Evolutionary conservation across 116 monocot species (phyloP).

Genomic region (Iris pallida): DNA sequence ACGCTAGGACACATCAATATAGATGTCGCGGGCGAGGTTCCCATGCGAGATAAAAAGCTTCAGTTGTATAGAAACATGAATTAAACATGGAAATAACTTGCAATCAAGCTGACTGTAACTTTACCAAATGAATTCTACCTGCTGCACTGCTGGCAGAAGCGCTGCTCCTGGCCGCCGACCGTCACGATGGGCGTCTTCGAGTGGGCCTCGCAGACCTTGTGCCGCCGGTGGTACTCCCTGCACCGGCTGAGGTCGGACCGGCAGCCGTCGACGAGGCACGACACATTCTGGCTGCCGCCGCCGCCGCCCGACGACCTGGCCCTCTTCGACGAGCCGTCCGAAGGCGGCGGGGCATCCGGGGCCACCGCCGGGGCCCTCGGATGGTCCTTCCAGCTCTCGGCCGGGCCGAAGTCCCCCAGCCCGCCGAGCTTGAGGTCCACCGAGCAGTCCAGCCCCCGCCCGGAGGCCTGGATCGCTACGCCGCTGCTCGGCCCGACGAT

Average conservation of each 20-base stretch:
- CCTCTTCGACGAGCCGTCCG: slow-evolving; percentile 30
- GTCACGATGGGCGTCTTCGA: slow-evolving; percentile 77
- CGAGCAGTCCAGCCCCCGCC: slow-evolving; percentile 22
- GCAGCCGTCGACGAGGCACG: slow-evolving; percentile 74
- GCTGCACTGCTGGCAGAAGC: slow-evolving; percentile 97
- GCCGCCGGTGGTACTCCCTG: slow-evolving; percentile 77
- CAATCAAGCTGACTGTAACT: too few species aligned
- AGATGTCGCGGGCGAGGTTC: too few species aligned
- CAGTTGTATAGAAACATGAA: too few species aligned
- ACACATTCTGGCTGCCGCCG: slow-evolving; percentile 31
- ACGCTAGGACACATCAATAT: too few species aligned
- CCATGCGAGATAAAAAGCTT: too few species aligned
- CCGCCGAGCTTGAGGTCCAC: slow-evolving; percentile 50
- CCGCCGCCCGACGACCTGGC: slow-evolving; percentile 41
- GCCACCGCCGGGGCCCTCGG: background rate
- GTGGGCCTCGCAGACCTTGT: slow-evolving; percentile 85
- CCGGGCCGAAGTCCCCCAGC: slow-evolving; percentile 19
- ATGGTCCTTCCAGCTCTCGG: slow-evolving; percentile 24
- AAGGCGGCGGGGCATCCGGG: background rate
- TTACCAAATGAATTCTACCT: slow-evolving; percentile 39
- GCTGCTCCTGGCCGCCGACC: slow-evolving; percentile 70
- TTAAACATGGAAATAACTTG: too few species aligned
- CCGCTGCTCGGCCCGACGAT: slow-evolving; percentile 2
- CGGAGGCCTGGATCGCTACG: slow-evolving; percentile 12
- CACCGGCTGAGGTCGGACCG: slow-evolving; percentile 66